A percentile compares a stretch with the other conserved stretches of the same genome.
These are phyloP conservation scores for Colletotrichum noveboracense DNA, from an alignment of 2,329 filamentous ascomycete genomes.

Conservation along the genomic window DNA sequence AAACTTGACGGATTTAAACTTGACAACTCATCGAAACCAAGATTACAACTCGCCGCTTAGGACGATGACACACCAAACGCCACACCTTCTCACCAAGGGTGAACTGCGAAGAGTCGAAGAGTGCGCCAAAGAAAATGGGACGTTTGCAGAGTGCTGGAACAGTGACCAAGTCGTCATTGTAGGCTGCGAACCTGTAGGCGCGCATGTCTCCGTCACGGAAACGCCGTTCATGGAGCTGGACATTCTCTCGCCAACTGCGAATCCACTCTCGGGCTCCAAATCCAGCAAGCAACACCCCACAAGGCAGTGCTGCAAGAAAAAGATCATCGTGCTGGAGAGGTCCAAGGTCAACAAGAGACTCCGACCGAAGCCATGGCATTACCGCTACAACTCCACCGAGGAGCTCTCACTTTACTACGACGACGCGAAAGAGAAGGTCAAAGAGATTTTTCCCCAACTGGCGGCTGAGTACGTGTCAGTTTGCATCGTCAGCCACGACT, in stretches of 20 bases:
- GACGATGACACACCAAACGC: background rate
- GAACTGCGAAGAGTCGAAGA: background rate
- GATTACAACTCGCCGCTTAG: fast-evolving
- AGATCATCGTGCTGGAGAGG: background rate
- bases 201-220: background rate
- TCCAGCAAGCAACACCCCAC: background rate
- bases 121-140: background rate
- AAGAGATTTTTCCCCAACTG: background rate
- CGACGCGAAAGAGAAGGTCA: background rate
- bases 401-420: background rate
- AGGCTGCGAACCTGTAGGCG: background rate
- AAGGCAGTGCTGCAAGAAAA: background rate
- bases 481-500: background rate
- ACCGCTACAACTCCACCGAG: background rate
- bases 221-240: background rate
- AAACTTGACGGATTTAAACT: background rate
- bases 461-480: background rate
- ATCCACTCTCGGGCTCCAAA: background rate
- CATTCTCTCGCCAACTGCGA: background rate
- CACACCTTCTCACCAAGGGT: background rate
- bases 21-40: too few relatives aligned
- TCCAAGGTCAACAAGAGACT: background rate
- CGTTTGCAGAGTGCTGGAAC: background rate
- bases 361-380: background rate
- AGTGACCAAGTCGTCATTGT: background rate